phyloP scores from a whole-genome alignment of 192 early-diverging fungal genomes.

The Gamsiella multidivaricata region DNA sequence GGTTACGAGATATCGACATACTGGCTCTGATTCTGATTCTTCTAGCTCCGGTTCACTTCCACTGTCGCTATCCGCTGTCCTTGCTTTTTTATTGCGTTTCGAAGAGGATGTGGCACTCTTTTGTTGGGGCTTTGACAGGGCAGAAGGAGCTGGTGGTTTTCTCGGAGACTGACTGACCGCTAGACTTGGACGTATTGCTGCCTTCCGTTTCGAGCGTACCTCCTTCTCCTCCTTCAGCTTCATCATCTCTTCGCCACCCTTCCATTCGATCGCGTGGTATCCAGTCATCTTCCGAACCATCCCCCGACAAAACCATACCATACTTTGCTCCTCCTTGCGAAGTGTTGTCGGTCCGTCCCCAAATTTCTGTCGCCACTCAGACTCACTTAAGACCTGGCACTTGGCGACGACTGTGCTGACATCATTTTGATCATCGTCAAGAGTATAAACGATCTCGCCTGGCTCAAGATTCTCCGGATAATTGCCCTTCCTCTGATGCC shows the following conservation, averaged over 20 bases:
- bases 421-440: constrained; percentile 48
- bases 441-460: constrained; percentile 37
- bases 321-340: neutral
- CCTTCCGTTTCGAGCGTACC: constrained; percentile 1
- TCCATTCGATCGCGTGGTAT: constrained; percentile 37
- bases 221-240: constrained; percentile 35
- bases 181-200: neutral
- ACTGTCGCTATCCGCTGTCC: no score
- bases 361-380: constrained; percentile 57
- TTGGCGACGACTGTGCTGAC: constrained; percentile 35
- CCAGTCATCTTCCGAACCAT: constrained; percentile 23
- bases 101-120: no score
- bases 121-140: no score
- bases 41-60: no score
- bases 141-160: neutral
- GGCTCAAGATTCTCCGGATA: constrained; percentile 49
- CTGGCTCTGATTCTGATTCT: no score
- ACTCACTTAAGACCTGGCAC: constrained; percentile 60
- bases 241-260: constrained; percentile 31
- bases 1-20: no score
- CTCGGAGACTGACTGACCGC: neutral
- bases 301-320: constrained; percentile 29
- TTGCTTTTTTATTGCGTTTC: no score
- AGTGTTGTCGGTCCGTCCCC: neutral
- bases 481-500: constrained; percentile 32